Percentiles rank a stretch among this genome's conserved stretches.
These are phyloP conservation scores for Syncephalastrum racemosum DNA, from an alignment of 371 early-diverging fungal genomes.

Conservation along the genomic window DNA sequence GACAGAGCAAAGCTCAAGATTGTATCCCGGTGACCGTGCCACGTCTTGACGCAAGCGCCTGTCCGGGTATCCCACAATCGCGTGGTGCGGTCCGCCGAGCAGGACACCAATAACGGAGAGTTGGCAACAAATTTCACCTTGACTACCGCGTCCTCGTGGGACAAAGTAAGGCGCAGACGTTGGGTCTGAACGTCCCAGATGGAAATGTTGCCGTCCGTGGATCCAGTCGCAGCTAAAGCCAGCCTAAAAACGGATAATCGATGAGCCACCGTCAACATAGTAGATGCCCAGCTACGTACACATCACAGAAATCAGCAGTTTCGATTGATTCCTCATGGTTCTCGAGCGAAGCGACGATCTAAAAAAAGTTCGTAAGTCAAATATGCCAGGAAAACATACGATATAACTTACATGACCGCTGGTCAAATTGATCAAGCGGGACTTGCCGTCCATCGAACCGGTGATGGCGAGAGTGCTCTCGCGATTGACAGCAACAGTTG, in stretches of 20 bases:
- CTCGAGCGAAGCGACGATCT: constrained; percentile 78
- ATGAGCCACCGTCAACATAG: background rate
- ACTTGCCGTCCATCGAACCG: constrained; percentile 79
- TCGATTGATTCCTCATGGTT: constrained; percentile 80
- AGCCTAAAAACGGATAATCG: constrained; percentile 23
- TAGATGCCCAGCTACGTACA: constrained; percentile 30
- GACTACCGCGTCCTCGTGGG: constrained; percentile 85
- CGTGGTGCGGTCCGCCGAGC: constrained; percentile 77
- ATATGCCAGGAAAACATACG: background rate
- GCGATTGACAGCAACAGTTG: constrained; percentile 69
- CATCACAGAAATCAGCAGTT: constrained; percentile 69
- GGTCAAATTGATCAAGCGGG: constrained; percentile 71
- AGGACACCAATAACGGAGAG: constrained; percentile 64
- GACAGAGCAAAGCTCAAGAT: constrained; percentile 83
- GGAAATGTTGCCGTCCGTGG: constrained; percentile 83
- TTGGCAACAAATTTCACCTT: constrained; percentile 70
- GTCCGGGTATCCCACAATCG: constrained; percentile 88
- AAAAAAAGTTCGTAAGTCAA: constrained; percentile 2
- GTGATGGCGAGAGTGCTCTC: constrained; percentile 81
- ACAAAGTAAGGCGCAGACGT: constrained; percentile 65
- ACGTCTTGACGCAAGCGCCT: constrained; percentile 66
- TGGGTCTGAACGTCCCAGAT: constrained; percentile 87
- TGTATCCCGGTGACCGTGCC: constrained; percentile 86
- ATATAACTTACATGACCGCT: constrained; percentile 59
- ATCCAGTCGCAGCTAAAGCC: constrained; percentile 82